phyloP scores from a whole-genome alignment of 345 rosid species.

The Eutrema heterophyllum region DNA sequence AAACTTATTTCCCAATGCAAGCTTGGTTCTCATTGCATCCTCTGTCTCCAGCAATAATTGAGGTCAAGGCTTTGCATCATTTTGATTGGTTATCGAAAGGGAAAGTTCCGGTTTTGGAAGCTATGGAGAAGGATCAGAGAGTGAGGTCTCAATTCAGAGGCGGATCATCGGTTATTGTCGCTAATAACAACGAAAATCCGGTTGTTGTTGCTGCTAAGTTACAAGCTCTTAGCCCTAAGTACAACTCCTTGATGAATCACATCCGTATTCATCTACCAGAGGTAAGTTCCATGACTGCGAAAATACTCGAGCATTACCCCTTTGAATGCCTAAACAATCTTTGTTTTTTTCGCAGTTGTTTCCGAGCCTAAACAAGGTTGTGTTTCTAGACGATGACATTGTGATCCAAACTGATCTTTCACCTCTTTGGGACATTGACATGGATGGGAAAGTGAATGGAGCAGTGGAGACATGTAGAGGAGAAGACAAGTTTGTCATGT shows the following conservation, averaged over 20 bases:
- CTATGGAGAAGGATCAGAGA: slow-evolving; percentile 91
- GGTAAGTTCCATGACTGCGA: slow-evolving; percentile 36
- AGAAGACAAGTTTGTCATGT: slow-evolving; percentile 76
- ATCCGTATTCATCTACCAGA: slow-evolving; percentile 90
- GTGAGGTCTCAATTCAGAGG: slow-evolving; percentile 91
- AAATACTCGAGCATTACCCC: not conserved
- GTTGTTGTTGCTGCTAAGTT: slow-evolving; percentile 75
- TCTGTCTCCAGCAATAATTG: slow-evolving; percentile 71
- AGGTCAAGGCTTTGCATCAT: slow-evolving; percentile 96
- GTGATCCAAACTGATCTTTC: slow-evolving; percentile 91
- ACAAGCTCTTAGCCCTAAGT: slow-evolving; percentile 93
- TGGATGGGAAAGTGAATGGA: slow-evolving; percentile 91
- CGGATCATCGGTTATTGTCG: slow-evolving; percentile 83
- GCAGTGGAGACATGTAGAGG: slow-evolving; percentile 93
- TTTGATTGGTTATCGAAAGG: slow-evolving; percentile 96
- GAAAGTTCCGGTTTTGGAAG: slow-evolving; percentile 90
- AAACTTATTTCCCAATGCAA: slow-evolving; percentile 94
- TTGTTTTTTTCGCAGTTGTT: slow-evolving; percentile 54
- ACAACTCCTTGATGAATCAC: slow-evolving; percentile 92
- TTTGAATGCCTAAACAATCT: not conserved
- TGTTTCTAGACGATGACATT: slow-evolving; percentile 89
- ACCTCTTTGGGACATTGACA: slow-evolving; percentile 86
- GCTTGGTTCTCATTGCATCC: slow-evolving; percentile 97
- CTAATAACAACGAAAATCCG: slow-evolving; percentile 68
- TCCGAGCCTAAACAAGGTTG: slow-evolving; percentile 82